These are phyloP conservation scores for Corylus americana DNA, from an alignment of 306 rosid species.

Conservation along the genomic window DNA sequence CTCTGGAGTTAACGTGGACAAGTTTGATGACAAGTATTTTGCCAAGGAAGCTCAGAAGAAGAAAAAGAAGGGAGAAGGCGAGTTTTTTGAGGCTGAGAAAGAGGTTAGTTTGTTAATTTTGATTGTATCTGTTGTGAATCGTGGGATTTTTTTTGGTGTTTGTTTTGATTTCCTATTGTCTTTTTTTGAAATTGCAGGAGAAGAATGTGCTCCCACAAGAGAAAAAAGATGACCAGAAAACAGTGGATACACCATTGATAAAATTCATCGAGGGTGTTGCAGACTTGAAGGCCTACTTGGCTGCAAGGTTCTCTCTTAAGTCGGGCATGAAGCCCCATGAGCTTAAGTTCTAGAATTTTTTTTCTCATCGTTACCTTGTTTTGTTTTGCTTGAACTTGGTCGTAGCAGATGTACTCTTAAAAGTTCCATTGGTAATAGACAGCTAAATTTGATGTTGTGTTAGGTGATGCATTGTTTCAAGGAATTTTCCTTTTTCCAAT, in stretches of 20 bases:
- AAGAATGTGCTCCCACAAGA: slow-evolving; percentile 64
- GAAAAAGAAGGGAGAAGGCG: slow-evolving; percentile 61
- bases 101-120: slow-evolving; percentile 41
- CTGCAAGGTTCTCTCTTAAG: slow-evolving; percentile 74
- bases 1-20: slow-evolving; percentile 44
- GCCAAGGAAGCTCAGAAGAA: slow-evolving; percentile 52
- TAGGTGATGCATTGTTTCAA: not conserved
- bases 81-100: slow-evolving; percentile 62
- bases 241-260: slow-evolving; percentile 53
- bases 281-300: slow-evolving; percentile 70
- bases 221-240: slow-evolving; percentile 82
- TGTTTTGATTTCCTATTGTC: not conserved
- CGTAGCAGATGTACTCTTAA: slow-evolving; percentile 11
- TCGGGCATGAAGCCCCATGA: slow-evolving; percentile 84
- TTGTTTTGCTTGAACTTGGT: slow-evolving; percentile 18
- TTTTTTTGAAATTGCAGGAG: slow-evolving; percentile 42
- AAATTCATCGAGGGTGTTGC: slow-evolving; percentile 65
- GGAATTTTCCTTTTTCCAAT: slow-evolving; percentile 12
- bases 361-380: not conserved
- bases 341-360: slow-evolving; percentile 50
- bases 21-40: slow-evolving; percentile 62
- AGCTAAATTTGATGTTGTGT: not conserved
- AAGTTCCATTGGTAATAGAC: slow-evolving; percentile 5
- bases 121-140: not conserved
- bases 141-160: not conserved